A percentile compares a stretch with the other conserved stretches of the same genome.
Evolutionary conservation across 164 flowering plant species (phyloP).

Genomic region (Vitis labrusca): DNA sequence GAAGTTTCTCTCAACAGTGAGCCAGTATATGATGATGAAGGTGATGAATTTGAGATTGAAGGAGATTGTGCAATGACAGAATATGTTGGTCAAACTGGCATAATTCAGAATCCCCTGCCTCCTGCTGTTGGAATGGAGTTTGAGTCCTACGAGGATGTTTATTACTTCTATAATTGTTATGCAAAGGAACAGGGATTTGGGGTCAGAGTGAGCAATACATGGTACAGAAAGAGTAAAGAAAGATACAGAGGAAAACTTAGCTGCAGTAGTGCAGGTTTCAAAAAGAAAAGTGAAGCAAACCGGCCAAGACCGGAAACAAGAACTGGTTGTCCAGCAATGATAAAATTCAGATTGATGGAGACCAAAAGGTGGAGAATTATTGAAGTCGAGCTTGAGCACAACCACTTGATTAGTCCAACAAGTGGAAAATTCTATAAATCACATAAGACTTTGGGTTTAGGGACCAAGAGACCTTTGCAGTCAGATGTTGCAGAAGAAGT

Average conservation of each 20-base stretch:
- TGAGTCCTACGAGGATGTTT: constrained; percentile 36
- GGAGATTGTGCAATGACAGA: constrained; percentile 31
- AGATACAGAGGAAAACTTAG: constrained; percentile 41
- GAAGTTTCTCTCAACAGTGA: constrained; percentile 33
- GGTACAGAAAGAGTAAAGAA: constrained; percentile 43
- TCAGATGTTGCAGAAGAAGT: constrained; percentile 26
- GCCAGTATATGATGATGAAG: constrained; percentile 35
- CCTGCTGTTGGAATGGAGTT: constrained; percentile 45
- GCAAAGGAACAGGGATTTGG: constrained; percentile 39
- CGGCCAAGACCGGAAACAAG: constrained; percentile 37
- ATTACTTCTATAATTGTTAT: constrained; percentile 37
- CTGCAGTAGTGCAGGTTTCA: constrained; percentile 44
- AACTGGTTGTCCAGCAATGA: constrained; percentile 43
- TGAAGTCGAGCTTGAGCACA: constrained; percentile 41
- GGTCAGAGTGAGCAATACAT: constrained; percentile 38
- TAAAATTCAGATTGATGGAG: constrained; percentile 37
- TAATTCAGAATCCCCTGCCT: constrained; percentile 32
- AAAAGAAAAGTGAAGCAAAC: constrained; percentile 34
- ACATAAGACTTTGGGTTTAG: constrained; percentile 24
- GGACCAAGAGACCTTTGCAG: constrained; percentile 30
- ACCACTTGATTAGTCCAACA: constrained; percentile 30
- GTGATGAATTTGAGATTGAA: constrained; percentile 29
- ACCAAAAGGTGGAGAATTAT: constrained; percentile 33
- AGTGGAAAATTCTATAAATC: constrained; percentile 35
- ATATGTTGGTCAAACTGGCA: constrained; percentile 22